Percentiles rank a stretch among this genome's conserved stretches.
These are phyloP conservation scores for Trichoderma koningii DNA, from an alignment of 2,329 filamentous ascomycete genomes.

Conservation along the genomic window DNA sequence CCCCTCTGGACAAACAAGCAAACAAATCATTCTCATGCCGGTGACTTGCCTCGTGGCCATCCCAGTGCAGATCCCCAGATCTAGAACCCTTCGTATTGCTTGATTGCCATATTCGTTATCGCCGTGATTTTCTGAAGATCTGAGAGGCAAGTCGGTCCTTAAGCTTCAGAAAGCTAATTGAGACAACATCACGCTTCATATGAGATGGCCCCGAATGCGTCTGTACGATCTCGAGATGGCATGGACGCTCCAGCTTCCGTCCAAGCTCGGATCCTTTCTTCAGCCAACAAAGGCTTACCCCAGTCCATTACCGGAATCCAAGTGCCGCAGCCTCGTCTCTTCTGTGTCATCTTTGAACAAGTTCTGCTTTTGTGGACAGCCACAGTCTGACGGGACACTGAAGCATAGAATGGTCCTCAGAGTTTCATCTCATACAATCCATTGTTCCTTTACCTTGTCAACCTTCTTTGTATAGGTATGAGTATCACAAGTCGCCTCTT, in stretches of 20 bases:
- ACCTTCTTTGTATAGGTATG: background rate
- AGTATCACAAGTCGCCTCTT: background rate
- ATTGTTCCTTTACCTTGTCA: background rate
- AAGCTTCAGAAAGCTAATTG: background rate
- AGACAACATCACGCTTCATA: background rate
- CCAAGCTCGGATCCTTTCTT: background rate
- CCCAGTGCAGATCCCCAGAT: background rate
- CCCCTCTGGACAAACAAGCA: background rate
- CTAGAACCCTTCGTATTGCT: background rate
- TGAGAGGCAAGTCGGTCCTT: background rate
- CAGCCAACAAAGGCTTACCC: background rate
- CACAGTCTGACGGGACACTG: background rate
- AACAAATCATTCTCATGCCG: no score
- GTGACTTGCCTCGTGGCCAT: background rate
- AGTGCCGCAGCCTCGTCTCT: background rate
- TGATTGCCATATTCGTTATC: background rate
- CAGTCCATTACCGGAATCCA: background rate
- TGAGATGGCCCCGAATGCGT: background rate
- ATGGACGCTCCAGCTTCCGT: background rate
- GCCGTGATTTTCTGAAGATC: no score
- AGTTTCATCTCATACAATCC: background rate
- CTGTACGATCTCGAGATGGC: background rate
- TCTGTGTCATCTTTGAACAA: background rate
- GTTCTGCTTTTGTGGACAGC: background rate
- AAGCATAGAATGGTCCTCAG: no score